Evolutionary conservation across 352 stramenopile species (phyloP), one percentile per base, ranked within the genome.

Genomic region (Phytopythium sindhum): DNA sequence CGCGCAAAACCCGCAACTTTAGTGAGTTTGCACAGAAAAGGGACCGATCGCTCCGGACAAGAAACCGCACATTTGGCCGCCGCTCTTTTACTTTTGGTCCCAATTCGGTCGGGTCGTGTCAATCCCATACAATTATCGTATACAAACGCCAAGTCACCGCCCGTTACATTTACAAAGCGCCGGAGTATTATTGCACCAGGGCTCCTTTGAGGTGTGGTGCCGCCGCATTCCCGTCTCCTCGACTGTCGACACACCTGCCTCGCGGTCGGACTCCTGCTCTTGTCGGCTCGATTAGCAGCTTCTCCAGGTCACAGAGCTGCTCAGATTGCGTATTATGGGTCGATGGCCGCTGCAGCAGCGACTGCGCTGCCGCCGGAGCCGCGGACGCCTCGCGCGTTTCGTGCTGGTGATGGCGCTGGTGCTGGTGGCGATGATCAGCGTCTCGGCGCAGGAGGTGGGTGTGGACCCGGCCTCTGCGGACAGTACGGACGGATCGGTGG

Each of bases 381-480:
- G 47, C 47, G 47, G 47, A n/a, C 47, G 47, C 2, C 47, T 53
- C 47, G 10, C 47, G 12, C 23, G 47, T 1, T 24, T 53, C 9
- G 47, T 33, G 8, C 23, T 53, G 12, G 24, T 29, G n/a, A 24
- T 33, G 11, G 47, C 12, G 24, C 0, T 53, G 21, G 47, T 33
- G 12, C 4, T 53, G 0, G 24, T 15, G 24, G 47, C 11, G 47
- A 2, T 53, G 11, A n/a, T 33, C 23, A 33, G 24, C 47, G 24
- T 29, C 24, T 53, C 47, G 23, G 47, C 47, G 24, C 47, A 53
- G 47, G 47, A 53, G 47, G 47, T 24, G 47, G 47, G 47, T 24
- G 47, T 53, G 7, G 47, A 53, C 47, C 24, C 47, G 10, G 47
- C 47, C 23, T 53, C 47, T 15, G 24, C 47, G 47, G 24, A 31